phyloP scores from a whole-genome alignment of 164 flowering plant species.

The Cinnamomum micranthum region DNA sequence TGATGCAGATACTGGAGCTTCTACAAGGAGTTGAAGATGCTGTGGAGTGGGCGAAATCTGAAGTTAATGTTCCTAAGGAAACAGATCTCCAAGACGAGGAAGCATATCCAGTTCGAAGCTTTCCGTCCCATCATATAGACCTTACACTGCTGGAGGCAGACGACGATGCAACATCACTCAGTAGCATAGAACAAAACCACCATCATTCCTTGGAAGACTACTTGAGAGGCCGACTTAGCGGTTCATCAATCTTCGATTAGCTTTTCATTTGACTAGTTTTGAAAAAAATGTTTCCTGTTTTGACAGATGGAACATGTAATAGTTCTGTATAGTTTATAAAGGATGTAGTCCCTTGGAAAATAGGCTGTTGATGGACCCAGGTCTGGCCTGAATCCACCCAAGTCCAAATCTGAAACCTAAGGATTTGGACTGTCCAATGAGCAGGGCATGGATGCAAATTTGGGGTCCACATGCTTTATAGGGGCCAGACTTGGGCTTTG shows the following conservation, averaged over 20 bases:
- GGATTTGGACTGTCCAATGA: too few relatives aligned
- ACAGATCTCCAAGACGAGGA: slow-evolving; percentile 52
- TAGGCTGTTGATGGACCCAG: too few relatives aligned
- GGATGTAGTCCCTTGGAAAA: neutral
- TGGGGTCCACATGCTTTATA: too few relatives aligned
- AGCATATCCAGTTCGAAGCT: slow-evolving; percentile 59
- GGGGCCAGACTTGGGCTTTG: too few relatives aligned
- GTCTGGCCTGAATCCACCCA: too few relatives aligned
- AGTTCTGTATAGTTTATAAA: neutral
- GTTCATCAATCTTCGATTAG: slow-evolving; percentile 75
- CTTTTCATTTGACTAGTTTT: neutral
- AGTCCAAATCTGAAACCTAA: too few relatives aligned
- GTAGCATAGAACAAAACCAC: slow-evolving; percentile 50
- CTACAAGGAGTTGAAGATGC: slow-evolving; percentile 50
- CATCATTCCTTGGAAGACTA: slow-evolving; percentile 48
- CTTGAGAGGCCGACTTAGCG: slow-evolving; percentile 58
- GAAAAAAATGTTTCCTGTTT: neutral
- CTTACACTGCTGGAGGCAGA: slow-evolving; percentile 72
- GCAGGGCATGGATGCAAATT: too few relatives aligned
- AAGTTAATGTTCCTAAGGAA: slow-evolving; percentile 21
- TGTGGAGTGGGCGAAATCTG: slow-evolving; percentile 19
- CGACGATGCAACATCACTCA: slow-evolving; percentile 46
- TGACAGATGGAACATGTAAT: too few relatives aligned
- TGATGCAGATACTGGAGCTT: slow-evolving; percentile 56
- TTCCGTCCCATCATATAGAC: slow-evolving; percentile 50